Base-by-base conservation (phyloP, 2,329 filamentous ascomycete species). In the Aspergillus clavatus region DNA sequence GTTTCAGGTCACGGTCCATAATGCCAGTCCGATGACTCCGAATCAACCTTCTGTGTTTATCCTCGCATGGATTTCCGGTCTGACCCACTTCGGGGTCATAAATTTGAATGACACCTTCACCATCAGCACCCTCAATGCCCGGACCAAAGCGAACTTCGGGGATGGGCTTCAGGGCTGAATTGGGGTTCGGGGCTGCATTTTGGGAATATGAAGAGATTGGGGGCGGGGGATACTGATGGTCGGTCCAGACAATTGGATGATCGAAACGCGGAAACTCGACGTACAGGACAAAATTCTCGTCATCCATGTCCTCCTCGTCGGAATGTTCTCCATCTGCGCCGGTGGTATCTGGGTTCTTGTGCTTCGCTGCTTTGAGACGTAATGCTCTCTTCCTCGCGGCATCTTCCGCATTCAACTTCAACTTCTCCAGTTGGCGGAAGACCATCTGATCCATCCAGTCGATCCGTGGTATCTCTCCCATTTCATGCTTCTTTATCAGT, bases 401-500 rank as follows among this genome's bases (percentile, higher is more conserved):
- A 56, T 77, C 80, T 27, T 86, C 82, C 8, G 81, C 80, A 57
- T 83, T 77, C 2, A 82, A 63, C 18, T 84, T 81, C 46, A 82
- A 77, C 69, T 87, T 93, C 70, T 95, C 91, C 48, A 95, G 84
- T 41, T 86, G 86, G 31, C 91, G 83, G 64, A 95, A 98, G 2
- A 96, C 90, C 57, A 97, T 78, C 60, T 93, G 87, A 65, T 98
- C 93, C 35, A 98, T 79, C 94, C 93, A 98, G 58, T 94, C 88
- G 38, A 95, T 86, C 12, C 89, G 82, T 0, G 88, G 83, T 21
- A 98, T 91, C 64, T 98, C 93, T 14, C 89, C 90, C 86, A 96
- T 94, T 63, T 98, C 94, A 62, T 97, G 93, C 69, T 95, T 95
- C 70, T 98, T 98, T 63, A 98, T 86, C 18, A 97, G 69, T 43